These are phyloP conservation scores for Colletotrichum chrysophilum DNA, from an alignment of 2,329 filamentous ascomycete genomes.

Conservation along the genomic window DNA sequence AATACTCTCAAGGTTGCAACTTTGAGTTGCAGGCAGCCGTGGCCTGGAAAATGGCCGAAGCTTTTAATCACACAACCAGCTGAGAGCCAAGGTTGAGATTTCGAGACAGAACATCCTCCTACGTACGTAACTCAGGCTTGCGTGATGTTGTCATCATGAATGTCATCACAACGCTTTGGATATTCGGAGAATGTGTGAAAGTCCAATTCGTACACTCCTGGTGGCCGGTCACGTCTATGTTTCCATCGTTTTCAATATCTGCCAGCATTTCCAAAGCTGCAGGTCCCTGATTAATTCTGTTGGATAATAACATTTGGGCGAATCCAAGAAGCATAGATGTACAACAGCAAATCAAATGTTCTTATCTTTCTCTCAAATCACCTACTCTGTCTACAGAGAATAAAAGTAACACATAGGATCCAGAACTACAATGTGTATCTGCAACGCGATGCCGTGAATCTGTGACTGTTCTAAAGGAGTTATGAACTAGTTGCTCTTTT, in stretches of 20 bases:
- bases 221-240: not conserved
- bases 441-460: not conserved
- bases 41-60: not conserved
- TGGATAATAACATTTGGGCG: not conserved
- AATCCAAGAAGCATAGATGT: not conserved
- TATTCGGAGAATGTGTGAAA: not conserved
- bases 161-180: not conserved
- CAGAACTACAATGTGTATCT: not conserved
- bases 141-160: not conserved
- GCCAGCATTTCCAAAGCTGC: not conserved
- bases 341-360: not conserved
- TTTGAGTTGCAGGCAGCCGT: not conserved
- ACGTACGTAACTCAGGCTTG: not conserved
- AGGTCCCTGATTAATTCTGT: not conserved
- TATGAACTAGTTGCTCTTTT: not conserved
- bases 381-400: not conserved
- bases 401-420: not conserved
- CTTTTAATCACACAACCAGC: not conserved
- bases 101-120: not conserved
- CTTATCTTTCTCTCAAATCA: not conserved
- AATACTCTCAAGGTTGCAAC: not conserved
- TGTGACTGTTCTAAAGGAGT: not conserved
- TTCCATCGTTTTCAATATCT: not conserved
- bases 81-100: not conserved
- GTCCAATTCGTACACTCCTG: not conserved